These are phyloP conservation scores for Xylaria castorea DNA, from an alignment of 495 filamentous ascomycete species.

Conservation along the genomic window DNA sequence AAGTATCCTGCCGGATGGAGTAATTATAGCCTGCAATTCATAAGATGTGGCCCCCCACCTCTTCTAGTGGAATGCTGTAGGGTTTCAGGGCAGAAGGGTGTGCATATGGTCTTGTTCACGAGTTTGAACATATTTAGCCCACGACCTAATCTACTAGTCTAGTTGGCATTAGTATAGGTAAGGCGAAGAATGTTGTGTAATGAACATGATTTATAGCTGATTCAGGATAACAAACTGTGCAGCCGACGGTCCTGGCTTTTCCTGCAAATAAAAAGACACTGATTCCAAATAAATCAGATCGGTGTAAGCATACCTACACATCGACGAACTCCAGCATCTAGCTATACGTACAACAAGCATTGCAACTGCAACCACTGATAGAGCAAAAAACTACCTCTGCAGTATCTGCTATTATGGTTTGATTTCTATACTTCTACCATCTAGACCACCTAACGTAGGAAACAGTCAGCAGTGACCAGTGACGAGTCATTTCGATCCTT, in stretches of 20 bases:
- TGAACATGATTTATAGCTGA: not conserved
- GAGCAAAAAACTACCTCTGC: not conserved
- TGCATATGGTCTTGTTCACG: slow-evolving; percentile 27
- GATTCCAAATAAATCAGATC: not conserved
- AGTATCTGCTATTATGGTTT: not conserved
- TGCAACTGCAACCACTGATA: not conserved
- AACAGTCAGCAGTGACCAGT: not conserved
- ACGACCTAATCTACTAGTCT: not conserved
- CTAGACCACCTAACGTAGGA: not conserved
- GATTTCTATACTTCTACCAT: not conserved
- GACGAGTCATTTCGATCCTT: slow-evolving; percentile 5
- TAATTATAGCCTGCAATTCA: slow-evolving; percentile 23
- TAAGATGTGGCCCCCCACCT: slow-evolving; percentile 20
- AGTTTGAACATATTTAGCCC: slow-evolving; percentile 23
- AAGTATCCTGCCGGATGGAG: slow-evolving; percentile 20
- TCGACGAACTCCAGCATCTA: not conserved
- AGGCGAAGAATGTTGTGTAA: slow-evolving; percentile 6
- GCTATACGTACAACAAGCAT: not conserved
- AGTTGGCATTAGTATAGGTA: not conserved
- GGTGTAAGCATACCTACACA: not conserved
- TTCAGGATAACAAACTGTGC: not conserved
- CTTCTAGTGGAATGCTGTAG: slow-evolving; percentile 21
- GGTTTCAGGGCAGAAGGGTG: slow-evolving; percentile 26
- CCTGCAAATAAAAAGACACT: not conserved
- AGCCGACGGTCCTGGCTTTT: not conserved